phyloP scores from a whole-genome alignment of 164 flowering plant genomes.

The Piper longum region DNA sequence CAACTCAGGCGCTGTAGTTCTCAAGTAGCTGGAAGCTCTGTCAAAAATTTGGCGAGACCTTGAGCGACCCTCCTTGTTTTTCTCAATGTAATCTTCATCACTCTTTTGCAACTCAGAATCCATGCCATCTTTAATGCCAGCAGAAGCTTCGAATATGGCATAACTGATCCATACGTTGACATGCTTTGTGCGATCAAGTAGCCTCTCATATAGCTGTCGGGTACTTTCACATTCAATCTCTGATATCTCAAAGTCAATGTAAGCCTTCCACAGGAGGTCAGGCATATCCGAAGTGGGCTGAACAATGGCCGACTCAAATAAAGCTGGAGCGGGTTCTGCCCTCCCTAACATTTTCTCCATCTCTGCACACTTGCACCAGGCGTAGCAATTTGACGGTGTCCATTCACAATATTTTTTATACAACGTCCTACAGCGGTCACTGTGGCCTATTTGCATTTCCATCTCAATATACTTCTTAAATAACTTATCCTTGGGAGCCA shows the following conservation, averaged over 20 bases:
- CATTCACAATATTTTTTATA: constrained; percentile 87
- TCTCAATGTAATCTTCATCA: constrained; percentile 18
- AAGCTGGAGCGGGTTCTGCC: constrained; percentile 73
- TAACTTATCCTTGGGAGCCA: constrained; percentile 94
- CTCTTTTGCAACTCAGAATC: constrained; percentile 21
- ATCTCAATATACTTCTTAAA: constrained; percentile 95
- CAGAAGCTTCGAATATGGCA: constrained; percentile 77
- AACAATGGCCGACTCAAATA: constrained; percentile 84
- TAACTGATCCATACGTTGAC: constrained; percentile 90
- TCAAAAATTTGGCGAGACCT: constrained; percentile 66
- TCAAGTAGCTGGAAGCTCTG: constrained; percentile 50
- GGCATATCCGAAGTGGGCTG: constrained; percentile 96
- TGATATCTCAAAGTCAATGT: constrained; percentile 83
- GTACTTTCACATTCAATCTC: constrained; percentile 67
- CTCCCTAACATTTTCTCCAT: constrained; percentile 57
- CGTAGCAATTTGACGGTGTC: constrained; percentile 94
- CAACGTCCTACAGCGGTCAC: constrained; percentile 69
- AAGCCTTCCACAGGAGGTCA: constrained; percentile 94
- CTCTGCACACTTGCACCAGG: constrained; percentile 93
- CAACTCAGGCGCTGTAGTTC: constrained; percentile 68
- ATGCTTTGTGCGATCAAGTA: constrained; percentile 81
- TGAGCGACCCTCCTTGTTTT: constrained; percentile 30
- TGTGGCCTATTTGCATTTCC: constrained; percentile 75
- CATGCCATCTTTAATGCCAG: constrained; percentile 23
- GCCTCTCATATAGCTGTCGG: constrained; percentile 64